Conservation (phyloP, 2,329 filamentous ascomycete genomes). For the Akanthomyces uredinophilus region DNA sequence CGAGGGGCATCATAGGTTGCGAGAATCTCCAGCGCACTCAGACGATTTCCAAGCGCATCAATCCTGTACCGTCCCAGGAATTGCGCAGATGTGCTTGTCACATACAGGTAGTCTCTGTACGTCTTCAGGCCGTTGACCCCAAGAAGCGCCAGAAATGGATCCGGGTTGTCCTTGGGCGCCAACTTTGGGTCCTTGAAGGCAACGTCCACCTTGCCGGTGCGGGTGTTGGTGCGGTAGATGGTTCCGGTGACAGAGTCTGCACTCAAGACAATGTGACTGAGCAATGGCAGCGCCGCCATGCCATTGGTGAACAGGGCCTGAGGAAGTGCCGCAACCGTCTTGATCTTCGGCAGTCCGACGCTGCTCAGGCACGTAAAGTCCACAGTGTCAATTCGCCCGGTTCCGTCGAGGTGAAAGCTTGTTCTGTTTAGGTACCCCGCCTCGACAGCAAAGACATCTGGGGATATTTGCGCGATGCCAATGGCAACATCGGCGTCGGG, state of each 20-base stretch:
- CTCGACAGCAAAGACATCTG: conserved; percentile 19
- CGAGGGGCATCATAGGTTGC: not conserved
- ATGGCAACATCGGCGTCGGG: conserved; percentile 14
- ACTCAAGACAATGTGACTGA: conserved; percentile 18
- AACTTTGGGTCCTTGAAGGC: conserved; percentile 16
- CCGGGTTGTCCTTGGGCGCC: not conserved
- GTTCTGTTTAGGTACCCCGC: conserved; percentile 16
- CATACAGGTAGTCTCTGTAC: conserved; percentile 19
- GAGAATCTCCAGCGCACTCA: conserved; percentile 16
- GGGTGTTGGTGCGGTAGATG: conserved; percentile 17
- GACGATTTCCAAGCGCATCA: not conserved
- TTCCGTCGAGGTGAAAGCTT: conserved; percentile 1
- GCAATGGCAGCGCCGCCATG: conserved; percentile 18
- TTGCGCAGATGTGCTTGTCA: conserved; percentile 18
- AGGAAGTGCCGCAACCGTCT: conserved; percentile 14
- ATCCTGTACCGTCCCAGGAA: conserved; percentile 17
- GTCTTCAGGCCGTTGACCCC: conserved; percentile 21
- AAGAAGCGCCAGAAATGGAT: conserved; percentile 13
- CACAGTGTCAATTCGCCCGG: conserved; percentile 14
- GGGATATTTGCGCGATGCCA: conserved; percentile 20
- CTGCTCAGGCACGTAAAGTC: not conserved
- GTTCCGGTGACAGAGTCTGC: conserved; percentile 19
- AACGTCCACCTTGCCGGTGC: conserved; percentile 16
- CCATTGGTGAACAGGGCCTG: conserved; percentile 20
- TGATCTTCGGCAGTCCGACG: not conserved